Conservation (phyloP, 1,284 basidiomycete species). For the Neotropicomus parvogracilis region DNA sequence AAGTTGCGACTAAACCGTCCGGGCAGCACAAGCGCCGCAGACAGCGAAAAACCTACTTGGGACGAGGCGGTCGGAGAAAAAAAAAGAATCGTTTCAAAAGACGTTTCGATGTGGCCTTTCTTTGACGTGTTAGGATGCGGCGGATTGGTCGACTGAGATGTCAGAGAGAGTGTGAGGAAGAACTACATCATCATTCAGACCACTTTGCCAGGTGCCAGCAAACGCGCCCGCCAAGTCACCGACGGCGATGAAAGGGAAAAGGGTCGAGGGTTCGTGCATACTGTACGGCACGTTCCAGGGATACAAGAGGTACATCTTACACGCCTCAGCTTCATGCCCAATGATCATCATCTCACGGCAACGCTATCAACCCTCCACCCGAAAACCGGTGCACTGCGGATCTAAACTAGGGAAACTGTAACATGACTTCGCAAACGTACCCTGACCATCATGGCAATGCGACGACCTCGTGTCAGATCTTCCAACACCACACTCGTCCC, state of each 20-base stretch:
- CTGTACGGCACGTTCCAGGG: slow-evolving; percentile 22
- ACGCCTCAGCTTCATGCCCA: slow-evolving; percentile 15
- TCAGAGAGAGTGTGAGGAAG: not conserved
- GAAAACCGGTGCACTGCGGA: not conserved
- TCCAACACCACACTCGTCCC: not conserved
- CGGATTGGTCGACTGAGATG: slow-evolving; percentile 18
- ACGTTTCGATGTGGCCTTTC: not conserved
- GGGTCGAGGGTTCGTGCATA: slow-evolving; percentile 15
- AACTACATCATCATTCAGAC: too few species aligned
- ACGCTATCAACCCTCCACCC: not conserved
- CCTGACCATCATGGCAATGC: slow-evolving; percentile 1
- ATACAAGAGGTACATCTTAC: slow-evolving; percentile 3
- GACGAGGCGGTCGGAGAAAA: slow-evolving; percentile 7
- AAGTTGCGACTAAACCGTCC: not conserved
- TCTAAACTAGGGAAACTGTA: too few species aligned
- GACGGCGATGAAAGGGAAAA: slow-evolving; percentile 3
- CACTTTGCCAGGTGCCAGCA: slow-evolving; percentile 11
- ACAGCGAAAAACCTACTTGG: not conserved
- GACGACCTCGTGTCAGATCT: slow-evolving; percentile 1
- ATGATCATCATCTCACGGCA: not conserved
- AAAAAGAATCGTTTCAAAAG: not conserved
- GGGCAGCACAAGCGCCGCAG: not conserved
- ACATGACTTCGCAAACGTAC: not conserved
- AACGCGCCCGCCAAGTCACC: slow-evolving; percentile 5
- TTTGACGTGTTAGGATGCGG: not conserved